A percentile compares a stretch with the other conserved stretches of the same genome.
Evolutionary conservation across 106 monocot genomes (phyloP).

Genomic region (Posidonia australis): DNA sequence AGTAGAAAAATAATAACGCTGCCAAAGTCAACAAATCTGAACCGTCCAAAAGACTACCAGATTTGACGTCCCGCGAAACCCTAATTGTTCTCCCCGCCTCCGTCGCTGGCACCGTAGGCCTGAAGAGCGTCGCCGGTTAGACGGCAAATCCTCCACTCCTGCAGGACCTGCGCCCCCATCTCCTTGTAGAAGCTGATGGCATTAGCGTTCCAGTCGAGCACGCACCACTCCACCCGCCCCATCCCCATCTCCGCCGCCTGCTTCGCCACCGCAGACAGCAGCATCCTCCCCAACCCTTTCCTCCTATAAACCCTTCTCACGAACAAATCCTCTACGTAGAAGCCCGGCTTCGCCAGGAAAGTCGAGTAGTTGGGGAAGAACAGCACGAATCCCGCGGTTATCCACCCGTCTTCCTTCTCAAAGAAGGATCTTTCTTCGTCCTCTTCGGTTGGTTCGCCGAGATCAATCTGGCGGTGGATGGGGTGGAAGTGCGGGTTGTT

Average conservation of each 20-base stretch:
- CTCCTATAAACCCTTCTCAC: slow-evolving; percentile 76
- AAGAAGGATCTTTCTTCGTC: slow-evolving; percentile 37
- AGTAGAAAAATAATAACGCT: too few relatives aligned
- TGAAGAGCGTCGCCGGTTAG: slow-evolving; percentile 44
- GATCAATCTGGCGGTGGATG: slow-evolving; percentile 26
- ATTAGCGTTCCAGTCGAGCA: slow-evolving; percentile 76
- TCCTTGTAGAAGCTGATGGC: slow-evolving; percentile 66
- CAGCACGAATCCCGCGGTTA: slow-evolving; percentile 64
- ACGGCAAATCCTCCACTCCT: slow-evolving; percentile 64
- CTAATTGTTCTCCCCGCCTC: not conserved
- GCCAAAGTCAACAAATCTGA: too few relatives aligned
- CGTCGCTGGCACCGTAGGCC: slow-evolving; percentile 14
- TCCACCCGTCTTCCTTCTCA: slow-evolving; percentile 15
- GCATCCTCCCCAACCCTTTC: slow-evolving; percentile 61
- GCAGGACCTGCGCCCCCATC: slow-evolving; percentile 69
- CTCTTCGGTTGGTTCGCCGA: slow-evolving; percentile 35
- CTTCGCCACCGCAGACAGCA: slow-evolving; percentile 73
- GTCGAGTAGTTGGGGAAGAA: slow-evolving; percentile 88
- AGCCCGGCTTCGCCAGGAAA: slow-evolving; percentile 54
- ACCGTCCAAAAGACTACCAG: too few relatives aligned
- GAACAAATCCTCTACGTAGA: slow-evolving; percentile 78
- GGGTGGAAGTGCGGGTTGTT: slow-evolving; percentile 13
- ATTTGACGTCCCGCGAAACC: not conserved
- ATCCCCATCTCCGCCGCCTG: slow-evolving; percentile 61
- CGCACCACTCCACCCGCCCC: slow-evolving; percentile 85